Evolutionary conservation across 176 grass and related monocot species (phyloP).

Genomic region (Oryza glumipatula): DNA sequence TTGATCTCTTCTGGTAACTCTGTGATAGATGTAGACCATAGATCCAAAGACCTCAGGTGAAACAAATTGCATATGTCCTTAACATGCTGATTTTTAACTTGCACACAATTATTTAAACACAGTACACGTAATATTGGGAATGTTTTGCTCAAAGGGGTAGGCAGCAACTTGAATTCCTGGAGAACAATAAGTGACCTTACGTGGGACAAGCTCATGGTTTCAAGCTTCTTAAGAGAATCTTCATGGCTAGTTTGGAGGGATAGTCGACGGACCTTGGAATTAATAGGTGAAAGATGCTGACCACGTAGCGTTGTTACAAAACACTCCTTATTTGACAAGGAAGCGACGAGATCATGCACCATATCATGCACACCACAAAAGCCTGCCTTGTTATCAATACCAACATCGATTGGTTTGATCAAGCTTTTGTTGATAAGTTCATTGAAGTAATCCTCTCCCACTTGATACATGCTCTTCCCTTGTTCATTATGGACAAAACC

Average conservation of each 20-base stretch:
- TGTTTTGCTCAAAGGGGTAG: background rate
- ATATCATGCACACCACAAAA: slow-evolving; percentile 25
- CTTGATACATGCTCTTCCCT: background rate
- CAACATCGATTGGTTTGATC: accelerated
- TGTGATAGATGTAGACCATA: accelerated
- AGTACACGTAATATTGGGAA: background rate
- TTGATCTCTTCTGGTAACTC: background rate
- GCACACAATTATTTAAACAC: no score
- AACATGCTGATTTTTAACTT: no score
- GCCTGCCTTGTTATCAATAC: accelerated
- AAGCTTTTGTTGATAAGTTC: slow-evolving; percentile 26
- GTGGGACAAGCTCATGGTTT: background rate
- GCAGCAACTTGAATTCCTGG: background rate
- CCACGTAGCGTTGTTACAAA: slow-evolving; percentile 10
- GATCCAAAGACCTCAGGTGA: background rate
- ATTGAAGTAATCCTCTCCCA: background rate
- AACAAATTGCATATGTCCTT: no score
- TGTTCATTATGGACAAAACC: background rate
- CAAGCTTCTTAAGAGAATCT: background rate
- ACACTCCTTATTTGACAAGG: slow-evolving; percentile 10
- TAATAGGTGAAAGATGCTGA: background rate
- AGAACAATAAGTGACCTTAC: slow-evolving; percentile 15
- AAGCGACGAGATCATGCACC: slow-evolving; percentile 26
- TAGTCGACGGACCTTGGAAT: background rate
- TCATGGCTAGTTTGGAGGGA: background rate